phyloP scores from a whole-genome alignment of 2,329 filamentous ascomycete genomes.

The Nemania serpens region DNA sequence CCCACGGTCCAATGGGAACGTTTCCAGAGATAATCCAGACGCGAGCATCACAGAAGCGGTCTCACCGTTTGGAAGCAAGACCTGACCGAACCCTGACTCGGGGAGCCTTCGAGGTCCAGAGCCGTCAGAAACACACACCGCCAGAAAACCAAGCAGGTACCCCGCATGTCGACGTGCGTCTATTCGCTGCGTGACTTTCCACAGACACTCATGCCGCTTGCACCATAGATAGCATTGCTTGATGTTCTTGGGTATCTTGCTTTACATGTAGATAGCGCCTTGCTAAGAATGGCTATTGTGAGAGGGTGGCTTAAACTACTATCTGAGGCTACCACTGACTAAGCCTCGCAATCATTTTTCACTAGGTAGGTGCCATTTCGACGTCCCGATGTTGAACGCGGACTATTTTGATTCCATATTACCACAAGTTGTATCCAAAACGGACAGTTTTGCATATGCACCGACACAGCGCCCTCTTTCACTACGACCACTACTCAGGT shows the following conservation, averaged over 20 bases:
- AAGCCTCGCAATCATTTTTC: neutral
- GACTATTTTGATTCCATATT: neutral
- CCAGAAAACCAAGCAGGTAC: conserved; percentile 1
- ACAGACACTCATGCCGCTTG: neutral
- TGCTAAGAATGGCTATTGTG: neutral
- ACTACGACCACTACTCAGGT: no score
- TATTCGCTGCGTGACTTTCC: neutral
- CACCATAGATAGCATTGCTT: neutral
- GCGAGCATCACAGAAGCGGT: conserved; percentile 34
- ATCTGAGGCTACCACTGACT: neutral
- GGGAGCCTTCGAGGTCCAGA: neutral
- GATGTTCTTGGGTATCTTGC: neutral
- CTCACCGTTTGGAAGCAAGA: conserved; percentile 26
- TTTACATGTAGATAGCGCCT: neutral
- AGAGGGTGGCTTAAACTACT: neutral
- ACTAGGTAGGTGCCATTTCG: neutral
- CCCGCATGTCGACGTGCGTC: neutral
- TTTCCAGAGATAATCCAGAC: conserved; percentile 32
- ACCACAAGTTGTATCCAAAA: neutral
- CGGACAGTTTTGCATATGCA: no score
- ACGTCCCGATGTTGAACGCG: no score
- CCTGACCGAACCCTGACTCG: neutral
- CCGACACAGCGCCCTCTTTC: no score
- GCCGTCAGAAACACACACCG: conserved; percentile 9
- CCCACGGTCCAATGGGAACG: conserved; percentile 35